Percentiles rank a stretch among this genome's conserved stretches.
phyloP scores from a whole-genome alignment of 2,329 filamentous ascomycete genomes.

The Verticillium albo-atrum region DNA sequence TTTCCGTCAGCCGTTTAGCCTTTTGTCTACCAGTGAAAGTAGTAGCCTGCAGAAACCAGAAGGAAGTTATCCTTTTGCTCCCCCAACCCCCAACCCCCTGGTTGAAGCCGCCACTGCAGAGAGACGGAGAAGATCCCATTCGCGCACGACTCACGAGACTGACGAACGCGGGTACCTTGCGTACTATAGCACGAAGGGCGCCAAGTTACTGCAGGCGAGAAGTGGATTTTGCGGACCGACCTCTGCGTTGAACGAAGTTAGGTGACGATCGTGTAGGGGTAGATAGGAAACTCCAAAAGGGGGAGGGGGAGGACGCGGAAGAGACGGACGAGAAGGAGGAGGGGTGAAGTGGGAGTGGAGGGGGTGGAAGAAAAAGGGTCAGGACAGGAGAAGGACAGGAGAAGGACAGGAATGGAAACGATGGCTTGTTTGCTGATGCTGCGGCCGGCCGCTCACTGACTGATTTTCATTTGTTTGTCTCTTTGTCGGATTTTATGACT shows the following conservation, averaged over 20 bases:
- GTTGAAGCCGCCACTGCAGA: too few relatives aligned
- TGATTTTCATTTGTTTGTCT: too few relatives aligned
- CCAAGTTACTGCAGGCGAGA: constrained; percentile 75
- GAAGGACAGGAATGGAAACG: not conserved
- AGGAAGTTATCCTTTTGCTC: too few relatives aligned
- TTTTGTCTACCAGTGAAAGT: constrained; percentile 5
- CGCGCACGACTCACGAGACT: not conserved
- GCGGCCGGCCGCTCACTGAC: not conserved
- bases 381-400: too few relatives aligned
- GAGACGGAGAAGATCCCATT: too few relatives aligned
- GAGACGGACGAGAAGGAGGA: too few relatives aligned
- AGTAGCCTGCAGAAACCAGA: too few relatives aligned
- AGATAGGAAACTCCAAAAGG: not conserved
- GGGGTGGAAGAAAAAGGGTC: not conserved
- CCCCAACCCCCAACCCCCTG: too few relatives aligned
- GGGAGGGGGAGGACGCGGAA: too few relatives aligned
- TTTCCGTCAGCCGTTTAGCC: too few relatives aligned
- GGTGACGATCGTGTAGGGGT: constrained; percentile 4
- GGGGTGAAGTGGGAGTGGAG: too few relatives aligned
- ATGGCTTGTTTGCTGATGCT: not conserved
- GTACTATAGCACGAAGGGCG: constrained; percentile 67
- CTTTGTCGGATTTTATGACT: too few relatives aligned
- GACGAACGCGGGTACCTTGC: constrained; percentile 3
- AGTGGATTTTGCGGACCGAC: constrained; percentile 88
- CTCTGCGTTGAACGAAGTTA: constrained; percentile 61